A percentile compares a stretch with the other conserved stretches of the same genome.
Evolutionary conservation across 805 yeast genomes (phyloP).

Genomic region (Grigorovia transvaalensis): DNA sequence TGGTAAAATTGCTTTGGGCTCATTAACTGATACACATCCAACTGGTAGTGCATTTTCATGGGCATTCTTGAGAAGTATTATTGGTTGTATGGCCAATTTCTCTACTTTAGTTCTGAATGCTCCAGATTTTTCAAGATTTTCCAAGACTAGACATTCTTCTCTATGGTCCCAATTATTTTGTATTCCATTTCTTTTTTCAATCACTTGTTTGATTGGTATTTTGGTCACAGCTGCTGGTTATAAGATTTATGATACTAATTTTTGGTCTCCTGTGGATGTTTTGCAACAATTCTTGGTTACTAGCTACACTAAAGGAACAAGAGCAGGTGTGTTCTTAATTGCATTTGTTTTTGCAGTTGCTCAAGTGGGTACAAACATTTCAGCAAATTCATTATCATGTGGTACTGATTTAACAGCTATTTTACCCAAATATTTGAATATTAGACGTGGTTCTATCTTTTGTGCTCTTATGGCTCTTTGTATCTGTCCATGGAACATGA

Average conservation of each 20-base stretch:
- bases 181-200: constrained; percentile 60
- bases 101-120: constrained; percentile 74
- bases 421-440: constrained; percentile 48
- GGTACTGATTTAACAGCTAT: constrained; percentile 49
- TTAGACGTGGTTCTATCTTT: constrained; percentile 51
- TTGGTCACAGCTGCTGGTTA: constrained; percentile 62
- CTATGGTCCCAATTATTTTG: constrained; percentile 45
- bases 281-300: constrained; percentile 34
- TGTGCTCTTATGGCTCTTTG: constrained; percentile 59
- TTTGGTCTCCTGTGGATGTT: constrained; percentile 48
- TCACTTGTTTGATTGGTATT: constrained; percentile 72
- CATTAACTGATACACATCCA: constrained; percentile 12
- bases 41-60: constrained; percentile 57
- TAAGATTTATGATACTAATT: constrained; percentile 30
- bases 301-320: constrained; percentile 35
- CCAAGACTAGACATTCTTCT: constrained; percentile 39
- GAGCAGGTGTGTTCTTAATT: constrained; percentile 66
- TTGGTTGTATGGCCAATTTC: constrained; percentile 71
- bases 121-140: constrained; percentile 75
- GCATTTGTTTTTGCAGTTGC: constrained; percentile 56
- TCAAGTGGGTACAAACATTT: constrained; percentile 65
- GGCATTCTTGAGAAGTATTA: constrained; percentile 49
- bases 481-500: constrained; percentile 73
- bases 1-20: constrained; percentile 37
- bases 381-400: constrained; percentile 51